A percentile compares a stretch with the other conserved stretches of the same genome.
phyloP scores from a whole-genome alignment of 2,329 filamentous ascomycete genomes.

The Juglanconis sp. region DNA sequence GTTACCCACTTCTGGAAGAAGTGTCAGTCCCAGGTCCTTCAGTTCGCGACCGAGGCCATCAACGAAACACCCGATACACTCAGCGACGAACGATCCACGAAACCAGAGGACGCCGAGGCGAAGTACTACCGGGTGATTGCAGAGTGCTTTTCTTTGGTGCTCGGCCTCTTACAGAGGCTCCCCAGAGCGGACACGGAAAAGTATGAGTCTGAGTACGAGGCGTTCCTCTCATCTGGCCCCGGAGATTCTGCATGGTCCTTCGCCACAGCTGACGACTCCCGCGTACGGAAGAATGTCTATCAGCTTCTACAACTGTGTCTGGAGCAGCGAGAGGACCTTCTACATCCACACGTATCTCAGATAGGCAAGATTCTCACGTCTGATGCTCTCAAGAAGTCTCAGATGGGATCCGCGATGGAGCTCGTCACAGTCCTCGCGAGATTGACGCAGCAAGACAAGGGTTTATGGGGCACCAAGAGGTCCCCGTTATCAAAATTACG shows the following conservation, averaged over 20 bases:
- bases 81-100: constrained; percentile 85
- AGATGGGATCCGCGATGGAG: constrained; percentile 70
- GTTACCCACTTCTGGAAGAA: constrained; percentile 71
- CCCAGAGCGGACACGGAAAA: constrained; percentile 54
- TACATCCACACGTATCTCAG: constrained; percentile 48
- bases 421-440: constrained; percentile 64
- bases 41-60: constrained; percentile 77
- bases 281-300: constrained; percentile 49
- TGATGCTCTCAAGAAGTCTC: constrained; percentile 69
- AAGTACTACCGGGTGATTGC: constrained; percentile 77
- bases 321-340: constrained; percentile 41
- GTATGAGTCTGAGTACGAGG: constrained; percentile 59
- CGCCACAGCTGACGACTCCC: constrained; percentile 59
- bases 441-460: constrained; percentile 62
- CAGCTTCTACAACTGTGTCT: constrained; percentile 50
- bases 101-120: constrained; percentile 75
- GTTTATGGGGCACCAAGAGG: constrained; percentile 72
- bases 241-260: constrained; percentile 63
- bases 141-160: constrained; percentile 52
- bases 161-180: constrained; percentile 50
- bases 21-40: constrained; percentile 76
- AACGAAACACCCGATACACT: constrained; percentile 77
- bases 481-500: constrained; percentile 56
- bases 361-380: constrained; percentile 62
- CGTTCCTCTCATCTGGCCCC: constrained; percentile 55